phyloP scores from a whole-genome alignment of 768 basidiomycete species.

The Rhodotorula toruloides region DNA sequence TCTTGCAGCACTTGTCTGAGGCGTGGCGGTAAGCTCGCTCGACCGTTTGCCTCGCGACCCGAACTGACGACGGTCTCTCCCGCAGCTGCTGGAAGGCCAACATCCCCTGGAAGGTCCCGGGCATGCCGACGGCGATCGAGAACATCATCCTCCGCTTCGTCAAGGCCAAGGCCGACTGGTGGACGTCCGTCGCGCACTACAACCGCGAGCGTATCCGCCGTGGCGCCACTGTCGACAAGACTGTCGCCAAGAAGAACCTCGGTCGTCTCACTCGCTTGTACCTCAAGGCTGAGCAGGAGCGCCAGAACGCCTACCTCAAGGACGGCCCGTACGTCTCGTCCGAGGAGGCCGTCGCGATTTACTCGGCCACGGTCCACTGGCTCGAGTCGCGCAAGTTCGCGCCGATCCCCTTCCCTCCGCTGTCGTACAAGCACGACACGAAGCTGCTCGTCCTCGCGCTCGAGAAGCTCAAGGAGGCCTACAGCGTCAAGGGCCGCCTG shows the following conservation, averaged over 20 bases:
- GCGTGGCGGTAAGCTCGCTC: constrained; percentile 61
- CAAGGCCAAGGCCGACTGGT: constrained; percentile 99
- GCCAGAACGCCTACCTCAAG: constrained; percentile 97
- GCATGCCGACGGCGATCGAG: constrained; percentile 98
- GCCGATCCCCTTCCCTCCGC: constrained; percentile 97
- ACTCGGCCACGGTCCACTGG: constrained; percentile 98
- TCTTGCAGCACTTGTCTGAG: constrained; percentile 93
- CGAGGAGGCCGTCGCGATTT: constrained; percentile 97
- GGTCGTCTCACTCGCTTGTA: constrained; percentile 96
- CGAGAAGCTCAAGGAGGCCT: constrained; percentile 98
- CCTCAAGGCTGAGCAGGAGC: constrained; percentile 96
- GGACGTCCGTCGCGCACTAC: constrained; percentile 96
- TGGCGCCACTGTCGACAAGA: constrained; percentile 95
- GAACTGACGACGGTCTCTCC: constrained; percentile 3
- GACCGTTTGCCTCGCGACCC: background rate
- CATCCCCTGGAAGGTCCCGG: constrained; percentile 99
- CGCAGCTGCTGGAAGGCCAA: constrained; percentile 49
- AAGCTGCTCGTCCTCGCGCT: constrained; percentile 92
- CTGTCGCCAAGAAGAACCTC: constrained; percentile 97
- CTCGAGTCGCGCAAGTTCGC: constrained; percentile 95
- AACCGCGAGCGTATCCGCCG: constrained; percentile 96
- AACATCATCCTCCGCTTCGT: constrained; percentile 98
- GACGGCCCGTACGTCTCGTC: constrained; percentile 99
- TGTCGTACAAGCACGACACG: constrained; percentile 99
- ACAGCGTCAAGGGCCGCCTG: constrained; percentile 92